Conservation (phyloP, 2,329 filamentous ascomycete genomes). For the Diaporthe sp. region DNA sequence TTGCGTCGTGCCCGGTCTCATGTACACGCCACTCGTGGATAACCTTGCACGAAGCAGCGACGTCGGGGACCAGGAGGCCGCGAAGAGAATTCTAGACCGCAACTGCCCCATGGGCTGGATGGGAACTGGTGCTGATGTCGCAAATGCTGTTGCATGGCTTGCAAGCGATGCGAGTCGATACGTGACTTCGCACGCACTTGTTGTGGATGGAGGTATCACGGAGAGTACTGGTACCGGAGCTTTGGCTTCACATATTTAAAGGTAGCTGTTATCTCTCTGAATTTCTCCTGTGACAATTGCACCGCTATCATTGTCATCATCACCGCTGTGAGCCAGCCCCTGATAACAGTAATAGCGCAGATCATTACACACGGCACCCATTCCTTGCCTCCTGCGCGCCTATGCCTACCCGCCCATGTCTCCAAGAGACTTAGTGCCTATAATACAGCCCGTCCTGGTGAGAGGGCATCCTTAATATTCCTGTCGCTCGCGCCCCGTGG, state of each 20-base stretch:
- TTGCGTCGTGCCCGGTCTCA: not conserved
- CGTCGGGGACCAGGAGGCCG: not conserved
- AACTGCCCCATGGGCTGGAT: not conserved
- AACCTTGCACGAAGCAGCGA: not conserved
- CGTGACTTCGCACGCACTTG: not conserved
- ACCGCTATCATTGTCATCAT: no score
- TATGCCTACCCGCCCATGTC: no score
- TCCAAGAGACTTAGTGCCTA: no score
- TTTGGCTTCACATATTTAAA: not conserved
- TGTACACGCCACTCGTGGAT: not conserved
- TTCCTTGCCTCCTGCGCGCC: no score
- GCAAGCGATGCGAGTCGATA: not conserved
- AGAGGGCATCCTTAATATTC: no score
- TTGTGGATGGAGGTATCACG: slow-evolving; percentile 3
- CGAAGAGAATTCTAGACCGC: not conserved
- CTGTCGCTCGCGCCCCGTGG: no score
- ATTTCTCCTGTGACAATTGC: no score
- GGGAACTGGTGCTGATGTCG: not conserved
- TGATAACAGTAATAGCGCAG: no score
- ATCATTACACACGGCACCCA: no score
- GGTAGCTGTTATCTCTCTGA: no score
- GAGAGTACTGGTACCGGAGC: not conserved
- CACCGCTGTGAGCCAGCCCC: no score
- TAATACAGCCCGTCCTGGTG: no score
- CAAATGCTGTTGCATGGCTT: not conserved